A percentile compares a stretch with the other conserved stretches of the same genome.
Conservation (phyloP, 2,329 filamentous ascomycete genomes). For the Botrytis galanthina region DNA sequence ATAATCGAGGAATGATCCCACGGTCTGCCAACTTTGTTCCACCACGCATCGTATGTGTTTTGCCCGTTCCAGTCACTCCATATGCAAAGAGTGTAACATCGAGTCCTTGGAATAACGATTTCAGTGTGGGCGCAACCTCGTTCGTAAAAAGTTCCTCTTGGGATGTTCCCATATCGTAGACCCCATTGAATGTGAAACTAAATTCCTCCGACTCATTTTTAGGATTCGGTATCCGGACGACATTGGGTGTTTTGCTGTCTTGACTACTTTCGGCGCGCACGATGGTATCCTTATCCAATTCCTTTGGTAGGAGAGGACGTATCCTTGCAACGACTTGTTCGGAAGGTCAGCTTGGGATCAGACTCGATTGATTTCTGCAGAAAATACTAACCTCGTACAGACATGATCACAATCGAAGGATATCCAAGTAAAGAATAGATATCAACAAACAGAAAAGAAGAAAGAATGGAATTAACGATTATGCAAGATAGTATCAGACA, state of each 20-base stretch:
- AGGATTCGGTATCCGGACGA: constrained; percentile 88
- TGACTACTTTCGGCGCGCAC: constrained; percentile 65
- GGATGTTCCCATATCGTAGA: constrained; percentile 76
- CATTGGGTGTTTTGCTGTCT: constrained; percentile 58
- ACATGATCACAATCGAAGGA: constrained; percentile 26
- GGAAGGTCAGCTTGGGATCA: constrained; percentile 50
- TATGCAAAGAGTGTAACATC: constrained; percentile 91
- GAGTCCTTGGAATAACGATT: constrained; percentile 85
- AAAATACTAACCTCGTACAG: constrained; percentile 32
- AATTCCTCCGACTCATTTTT: constrained; percentile 91
- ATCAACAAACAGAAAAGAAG: background rate
- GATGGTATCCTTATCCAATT: constrained; percentile 85
- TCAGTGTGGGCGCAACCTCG: constrained; percentile 90
- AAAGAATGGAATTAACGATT: constrained; percentile 8
- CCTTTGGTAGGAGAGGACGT: constrained; percentile 80
- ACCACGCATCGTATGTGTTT: constrained; percentile 94
- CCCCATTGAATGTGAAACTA: constrained; percentile 90
- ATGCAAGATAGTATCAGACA: background rate
- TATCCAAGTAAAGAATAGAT: constrained; percentile 6
- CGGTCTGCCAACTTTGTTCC: constrained; percentile 82
- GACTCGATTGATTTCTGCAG: background rate
- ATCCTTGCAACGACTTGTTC: constrained; percentile 82
- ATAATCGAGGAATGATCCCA: constrained; percentile 80
- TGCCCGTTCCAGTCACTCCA: constrained; percentile 88
- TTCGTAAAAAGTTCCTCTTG: constrained; percentile 87